Percentiles rank a stretch among this genome's conserved stretches.
phyloP scores from a whole-genome alignment of 1,284 basidiomycete genomes.

The Ceratobasidium sp. region DNA sequence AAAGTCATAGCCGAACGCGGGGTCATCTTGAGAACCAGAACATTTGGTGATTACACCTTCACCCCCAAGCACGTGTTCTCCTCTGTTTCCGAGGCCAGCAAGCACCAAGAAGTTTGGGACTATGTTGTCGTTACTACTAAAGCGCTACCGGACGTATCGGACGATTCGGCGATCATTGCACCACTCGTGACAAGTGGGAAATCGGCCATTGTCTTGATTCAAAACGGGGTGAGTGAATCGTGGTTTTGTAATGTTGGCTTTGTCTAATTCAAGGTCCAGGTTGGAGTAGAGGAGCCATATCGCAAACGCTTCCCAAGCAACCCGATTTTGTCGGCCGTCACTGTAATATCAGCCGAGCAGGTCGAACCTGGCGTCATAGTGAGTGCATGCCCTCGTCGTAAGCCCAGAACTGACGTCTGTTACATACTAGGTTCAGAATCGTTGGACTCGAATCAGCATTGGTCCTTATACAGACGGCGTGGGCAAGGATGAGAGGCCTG shows the following conservation, averaged over 20 bases:
- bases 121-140: constrained; percentile 56
- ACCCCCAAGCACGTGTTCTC: constrained; percentile 52
- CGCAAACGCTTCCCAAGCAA: constrained; percentile 50
- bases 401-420: not conserved
- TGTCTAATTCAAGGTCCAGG: constrained; percentile 36
- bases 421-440: constrained; percentile 50
- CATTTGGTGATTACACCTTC: constrained; percentile 55
- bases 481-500: constrained; percentile 33
- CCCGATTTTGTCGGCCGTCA: constrained; percentile 54
- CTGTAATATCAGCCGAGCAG: constrained; percentile 55
- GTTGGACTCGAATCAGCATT: constrained; percentile 56
- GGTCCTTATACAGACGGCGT: constrained; percentile 52
- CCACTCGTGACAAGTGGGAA: constrained; percentile 48
- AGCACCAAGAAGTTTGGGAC: constrained; percentile 50
- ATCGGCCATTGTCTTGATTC: constrained; percentile 54
- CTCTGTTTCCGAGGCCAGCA: constrained; percentile 49
- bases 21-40: constrained; percentile 52
- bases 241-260: not conserved
- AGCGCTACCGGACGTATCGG: constrained; percentile 53
- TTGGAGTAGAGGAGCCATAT: constrained; percentile 55
- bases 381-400: not conserved
- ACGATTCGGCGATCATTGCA: constrained; percentile 52
- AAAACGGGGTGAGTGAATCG: constrained; percentile 51
- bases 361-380: constrained; percentile 50
- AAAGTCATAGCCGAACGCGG: constrained; percentile 51